Conservation (phyloP, 768 basidiomycete species). For the Pleurotus platypus region DNA sequence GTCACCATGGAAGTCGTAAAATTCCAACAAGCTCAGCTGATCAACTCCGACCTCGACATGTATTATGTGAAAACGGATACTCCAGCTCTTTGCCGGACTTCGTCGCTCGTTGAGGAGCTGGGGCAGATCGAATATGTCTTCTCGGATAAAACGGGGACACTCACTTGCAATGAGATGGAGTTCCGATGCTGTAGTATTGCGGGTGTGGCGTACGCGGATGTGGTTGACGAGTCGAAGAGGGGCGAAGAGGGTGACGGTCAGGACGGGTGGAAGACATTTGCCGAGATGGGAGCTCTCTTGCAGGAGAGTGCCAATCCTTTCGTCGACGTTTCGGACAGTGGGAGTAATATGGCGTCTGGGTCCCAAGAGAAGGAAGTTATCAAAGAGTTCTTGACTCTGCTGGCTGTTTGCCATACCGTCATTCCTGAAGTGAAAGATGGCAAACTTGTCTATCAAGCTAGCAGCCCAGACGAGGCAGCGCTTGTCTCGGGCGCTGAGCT, state of each 20-base stretch:
- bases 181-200: slow-evolving; percentile 88
- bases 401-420: slow-evolving; percentile 97
- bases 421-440: slow-evolving; percentile 89
- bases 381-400: slow-evolving; percentile 72
- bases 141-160: slow-evolving; percentile 91
- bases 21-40: slow-evolving; percentile 94
- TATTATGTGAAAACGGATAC: slow-evolving; percentile 95
- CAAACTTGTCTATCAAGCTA: slow-evolving; percentile 94
- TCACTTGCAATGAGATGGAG: slow-evolving; percentile 98
- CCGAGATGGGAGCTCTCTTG: slow-evolving; percentile 59
- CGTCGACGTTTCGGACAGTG: slow-evolving; percentile 37
- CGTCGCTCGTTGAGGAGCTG: slow-evolving; percentile 95
- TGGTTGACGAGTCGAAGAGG: slow-evolving; percentile 81
- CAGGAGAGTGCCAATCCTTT: slow-evolving; percentile 59
- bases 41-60: slow-evolving; percentile 98
- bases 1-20: slow-evolving; percentile 99
- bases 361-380: slow-evolving; percentile 51
- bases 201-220: slow-evolving; percentile 86
- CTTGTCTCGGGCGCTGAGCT: slow-evolving; percentile 91
- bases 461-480: slow-evolving; percentile 97
- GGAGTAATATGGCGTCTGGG: slow-evolving; percentile 21
- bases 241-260: slow-evolving; percentile 58
- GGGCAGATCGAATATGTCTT: slow-evolving; percentile 98
- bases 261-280: slow-evolving; percentile 77
- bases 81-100: slow-evolving; percentile 95